Percentiles rank a stretch among this genome's conserved stretches.
Evolutionary conservation across 768 basidiomycete species (phyloP).

Genomic region (Dioszegia aurantiaca): DNA sequence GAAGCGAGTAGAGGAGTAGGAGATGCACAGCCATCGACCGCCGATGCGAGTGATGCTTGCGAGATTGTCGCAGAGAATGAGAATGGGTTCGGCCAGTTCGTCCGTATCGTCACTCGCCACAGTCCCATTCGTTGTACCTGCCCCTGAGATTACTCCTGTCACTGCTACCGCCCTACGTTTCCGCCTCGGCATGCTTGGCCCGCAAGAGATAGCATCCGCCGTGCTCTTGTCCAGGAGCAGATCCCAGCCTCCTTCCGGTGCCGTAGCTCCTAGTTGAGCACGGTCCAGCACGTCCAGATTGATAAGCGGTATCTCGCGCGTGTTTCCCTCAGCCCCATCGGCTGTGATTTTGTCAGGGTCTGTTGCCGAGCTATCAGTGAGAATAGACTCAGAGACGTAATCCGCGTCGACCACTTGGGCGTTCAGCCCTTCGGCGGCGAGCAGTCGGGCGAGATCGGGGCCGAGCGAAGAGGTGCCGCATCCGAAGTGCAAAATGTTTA

Average conservation of each 20-base stretch:
- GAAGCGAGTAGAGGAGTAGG: constrained; percentile 27
- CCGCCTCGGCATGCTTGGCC: constrained; percentile 5
- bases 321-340: neutral
- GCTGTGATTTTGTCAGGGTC: neutral
- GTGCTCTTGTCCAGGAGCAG: constrained; percentile 41
- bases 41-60: constrained; percentile 10
- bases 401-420: constrained; percentile 34
- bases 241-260: constrained; percentile 24
- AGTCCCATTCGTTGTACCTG: no score
- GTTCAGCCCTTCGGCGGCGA: constrained; percentile 6
- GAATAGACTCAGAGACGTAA: constrained; percentile 26
- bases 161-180: constrained; percentile 14
- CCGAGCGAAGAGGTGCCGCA: constrained; percentile 36
- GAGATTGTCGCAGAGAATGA: constrained; percentile 20
- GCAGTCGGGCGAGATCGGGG: constrained; percentile 5
- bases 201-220: constrained; percentile 46
- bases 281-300: constrained; percentile 18
- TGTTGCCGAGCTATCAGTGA: neutral
- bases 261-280: neutral
- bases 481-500: constrained; percentile 41
- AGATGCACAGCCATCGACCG: constrained; percentile 28
- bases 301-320: constrained; percentile 9
- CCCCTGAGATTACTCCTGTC: no score
- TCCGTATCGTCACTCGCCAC: no score
- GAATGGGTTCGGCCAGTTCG: constrained; percentile 19